phyloP scores from a whole-genome alignment of 1,139 yeast species.

The Hansenula sp. region DNA sequence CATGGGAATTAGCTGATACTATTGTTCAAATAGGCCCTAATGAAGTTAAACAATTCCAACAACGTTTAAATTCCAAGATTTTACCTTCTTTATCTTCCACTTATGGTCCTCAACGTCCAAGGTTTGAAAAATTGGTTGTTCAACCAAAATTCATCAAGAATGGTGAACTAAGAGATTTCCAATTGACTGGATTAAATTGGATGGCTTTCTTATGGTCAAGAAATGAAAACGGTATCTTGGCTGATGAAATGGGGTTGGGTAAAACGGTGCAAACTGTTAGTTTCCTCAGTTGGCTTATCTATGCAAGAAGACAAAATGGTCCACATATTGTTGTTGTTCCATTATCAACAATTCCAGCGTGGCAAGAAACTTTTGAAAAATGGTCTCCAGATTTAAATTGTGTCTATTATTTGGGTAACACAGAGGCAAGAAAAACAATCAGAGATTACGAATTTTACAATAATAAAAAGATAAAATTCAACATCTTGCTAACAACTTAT shows the following conservation, averaged over 20 bases:
- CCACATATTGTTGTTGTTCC: slow-evolving; percentile 98
- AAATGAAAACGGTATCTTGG: slow-evolving; percentile 94
- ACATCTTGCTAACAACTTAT: slow-evolving; percentile 85
- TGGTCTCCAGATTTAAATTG: slow-evolving; percentile 98
- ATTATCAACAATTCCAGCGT: slow-evolving; percentile 91
- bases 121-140: slow-evolving; percentile 77
- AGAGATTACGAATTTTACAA: slow-evolving; percentile 82
- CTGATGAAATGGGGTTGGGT: slow-evolving; percentile 99
- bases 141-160: slow-evolving; percentile 91
- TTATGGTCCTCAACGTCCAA: slow-evolving; percentile 77
- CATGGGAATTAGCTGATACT: slow-evolving; percentile 93
- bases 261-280: slow-evolving; percentile 97
- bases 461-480: slow-evolving; percentile 76
- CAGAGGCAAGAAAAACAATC: slow-evolving; percentile 76
- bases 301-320: slow-evolving; percentile 93
- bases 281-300: slow-evolving; percentile 89
- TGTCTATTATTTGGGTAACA: slow-evolving; percentile 89
- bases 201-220: slow-evolving; percentile 99
- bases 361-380: slow-evolving; percentile 98
- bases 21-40: slow-evolving; percentile 83
- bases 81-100: slow-evolving; percentile 78
- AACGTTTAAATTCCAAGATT: slow-evolving; percentile 76
- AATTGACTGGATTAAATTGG: slow-evolving; percentile 97
- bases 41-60: slow-evolving; percentile 81
- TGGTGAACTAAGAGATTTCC: slow-evolving; percentile 95